Conservation (phyloP, 1,139 yeast species). For the Yamadazyma dendronema region DNA sequence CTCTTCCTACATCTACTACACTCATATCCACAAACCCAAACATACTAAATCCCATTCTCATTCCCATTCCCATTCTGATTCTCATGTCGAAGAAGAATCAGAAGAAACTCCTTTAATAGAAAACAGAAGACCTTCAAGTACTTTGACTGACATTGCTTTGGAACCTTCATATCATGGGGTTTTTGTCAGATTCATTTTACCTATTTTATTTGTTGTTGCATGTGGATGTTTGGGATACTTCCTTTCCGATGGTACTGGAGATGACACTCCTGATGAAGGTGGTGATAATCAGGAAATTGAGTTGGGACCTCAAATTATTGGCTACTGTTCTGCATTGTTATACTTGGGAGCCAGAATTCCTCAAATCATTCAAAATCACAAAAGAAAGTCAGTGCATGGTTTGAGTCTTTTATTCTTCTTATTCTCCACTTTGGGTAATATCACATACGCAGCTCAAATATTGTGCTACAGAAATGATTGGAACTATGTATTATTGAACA, state of each 20-base stretch:
- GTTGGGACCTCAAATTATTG: constrained; percentile 68
- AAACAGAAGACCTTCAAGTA: constrained; percentile 41
- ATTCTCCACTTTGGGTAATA: constrained; percentile 71
- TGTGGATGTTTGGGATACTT: constrained; percentile 69
- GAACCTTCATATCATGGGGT: constrained; percentile 45
- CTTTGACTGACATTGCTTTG: constrained; percentile 44
- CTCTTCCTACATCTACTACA: constrained; percentile 58
- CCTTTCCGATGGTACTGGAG: constrained; percentile 35
- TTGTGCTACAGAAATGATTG: constrained; percentile 61
- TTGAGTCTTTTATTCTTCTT: constrained; percentile 71
- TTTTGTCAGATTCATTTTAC: constrained; percentile 54
- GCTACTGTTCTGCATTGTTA: constrained; percentile 67
- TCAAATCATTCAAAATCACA: constrained; percentile 70
- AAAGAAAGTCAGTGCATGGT: constrained; percentile 70
- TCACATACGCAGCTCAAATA: constrained; percentile 76
- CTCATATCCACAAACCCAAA: constrained; percentile 40
- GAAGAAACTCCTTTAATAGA: constrained; percentile 19
- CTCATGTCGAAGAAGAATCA: too few relatives aligned
- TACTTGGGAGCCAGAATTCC: constrained; percentile 80
- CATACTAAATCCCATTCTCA: constrained; percentile 12
- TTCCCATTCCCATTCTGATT: neutral
- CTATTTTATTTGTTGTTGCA: constrained; percentile 59
- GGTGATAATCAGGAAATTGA: constrained; percentile 20
- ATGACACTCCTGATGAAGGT: constrained; percentile 8
- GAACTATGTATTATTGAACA: constrained; percentile 58